A percentile compares a stretch with the other conserved stretches of the same genome.
These are phyloP conservation scores for Leccinum variabile DNA, from an alignment of 1,284 basidiomycete genomes.

Conservation along the genomic window DNA sequence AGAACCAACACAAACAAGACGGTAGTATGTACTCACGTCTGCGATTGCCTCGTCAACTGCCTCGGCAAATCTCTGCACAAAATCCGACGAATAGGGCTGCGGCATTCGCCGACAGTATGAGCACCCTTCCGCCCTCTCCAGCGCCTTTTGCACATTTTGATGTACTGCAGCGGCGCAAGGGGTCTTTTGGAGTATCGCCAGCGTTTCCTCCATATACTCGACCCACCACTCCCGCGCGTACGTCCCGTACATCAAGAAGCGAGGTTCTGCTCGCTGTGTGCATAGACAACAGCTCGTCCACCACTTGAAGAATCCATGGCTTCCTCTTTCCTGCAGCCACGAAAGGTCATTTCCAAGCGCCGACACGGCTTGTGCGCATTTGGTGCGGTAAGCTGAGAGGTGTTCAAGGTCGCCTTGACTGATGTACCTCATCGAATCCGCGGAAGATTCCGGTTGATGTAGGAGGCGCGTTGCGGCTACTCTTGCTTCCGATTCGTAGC, in stretches of 20 bases:
- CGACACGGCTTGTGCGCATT: slow-evolving; percentile 22
- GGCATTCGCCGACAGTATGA: slow-evolving; percentile 24
- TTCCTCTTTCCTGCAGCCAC: slow-evolving; percentile 30
- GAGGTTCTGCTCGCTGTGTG: slow-evolving; percentile 20
- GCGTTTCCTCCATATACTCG: slow-evolving; percentile 33
- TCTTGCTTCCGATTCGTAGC: slow-evolving; percentile 28
- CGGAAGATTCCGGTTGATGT: slow-evolving; percentile 11
- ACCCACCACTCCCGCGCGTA: slow-evolving; percentile 36
- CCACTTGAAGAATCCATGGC: slow-evolving; percentile 29
- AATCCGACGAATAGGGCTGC: slow-evolving; percentile 22
- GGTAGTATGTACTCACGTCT: slow-evolving; percentile 17
- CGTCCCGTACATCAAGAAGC: slow-evolving; percentile 28
- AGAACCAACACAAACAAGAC: neutral
- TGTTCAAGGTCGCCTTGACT: slow-evolving; percentile 13
- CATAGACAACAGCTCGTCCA: slow-evolving; percentile 31
- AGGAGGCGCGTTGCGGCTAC: slow-evolving; percentile 25
- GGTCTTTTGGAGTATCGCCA: slow-evolving; percentile 20
- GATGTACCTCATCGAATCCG: slow-evolving; percentile 9
- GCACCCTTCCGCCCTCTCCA: slow-evolving; percentile 23
- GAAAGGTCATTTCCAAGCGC: slow-evolving; percentile 26
- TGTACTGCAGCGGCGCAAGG: slow-evolving; percentile 28
- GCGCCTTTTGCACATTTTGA: slow-evolving; percentile 22
- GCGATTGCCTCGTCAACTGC: slow-evolving; percentile 24
- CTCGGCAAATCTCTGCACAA: slow-evolving; percentile 24
- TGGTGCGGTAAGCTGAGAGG: slow-evolving; percentile 26